Evolutionary conservation across 495 filamentous ascomycete species (phyloP).

Genomic region (Daldinia grandis): DNA sequence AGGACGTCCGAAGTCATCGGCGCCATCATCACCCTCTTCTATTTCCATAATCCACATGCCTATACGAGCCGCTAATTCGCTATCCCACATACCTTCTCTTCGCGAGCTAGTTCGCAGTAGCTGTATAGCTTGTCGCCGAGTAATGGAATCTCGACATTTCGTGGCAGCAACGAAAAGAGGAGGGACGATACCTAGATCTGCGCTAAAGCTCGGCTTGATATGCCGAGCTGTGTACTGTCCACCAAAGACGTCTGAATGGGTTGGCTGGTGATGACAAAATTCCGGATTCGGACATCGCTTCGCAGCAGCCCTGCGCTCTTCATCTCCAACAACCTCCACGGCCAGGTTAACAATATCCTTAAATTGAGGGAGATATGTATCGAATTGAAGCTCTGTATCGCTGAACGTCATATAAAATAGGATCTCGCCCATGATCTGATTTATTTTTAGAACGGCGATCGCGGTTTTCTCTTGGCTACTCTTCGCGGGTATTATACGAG

Average conservation of each 20-base stretch:
- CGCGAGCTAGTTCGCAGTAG: constrained; percentile 61
- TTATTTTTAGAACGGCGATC: constrained; percentile 64
- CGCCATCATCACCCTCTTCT: constrained; percentile 61
- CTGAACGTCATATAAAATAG: constrained; percentile 64
- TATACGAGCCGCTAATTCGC: constrained; percentile 61
- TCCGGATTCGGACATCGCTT: constrained; percentile 54
- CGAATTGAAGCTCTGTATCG: constrained; percentile 58
- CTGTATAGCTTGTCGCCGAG: constrained; percentile 64
- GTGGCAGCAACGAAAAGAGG: constrained; percentile 66
- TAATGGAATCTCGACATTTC: constrained; percentile 64
- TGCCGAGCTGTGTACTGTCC: constrained; percentile 55
- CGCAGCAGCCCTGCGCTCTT: constrained; percentile 55
- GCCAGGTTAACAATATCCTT: constrained; percentile 56
- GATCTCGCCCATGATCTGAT: constrained; percentile 60
- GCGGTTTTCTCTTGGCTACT: constrained; percentile 62
- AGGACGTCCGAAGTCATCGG: constrained; percentile 44
- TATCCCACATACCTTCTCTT: constrained; percentile 72
- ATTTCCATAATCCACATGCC: constrained; percentile 63
- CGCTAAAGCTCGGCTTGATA: constrained; percentile 62
- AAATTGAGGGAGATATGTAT: constrained; percentile 52
- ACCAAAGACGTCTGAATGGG: constrained; percentile 52
- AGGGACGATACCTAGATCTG: constrained; percentile 63
- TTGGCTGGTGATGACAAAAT: constrained; percentile 53
- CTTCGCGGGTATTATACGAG: constrained; percentile 56
- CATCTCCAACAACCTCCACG: constrained; percentile 58